Percentiles rank a stretch among this genome's conserved stretches.
Evolutionary conservation across 257 asterid species (phyloP).

Genomic region (Ajuga chamaepitys): DNA sequence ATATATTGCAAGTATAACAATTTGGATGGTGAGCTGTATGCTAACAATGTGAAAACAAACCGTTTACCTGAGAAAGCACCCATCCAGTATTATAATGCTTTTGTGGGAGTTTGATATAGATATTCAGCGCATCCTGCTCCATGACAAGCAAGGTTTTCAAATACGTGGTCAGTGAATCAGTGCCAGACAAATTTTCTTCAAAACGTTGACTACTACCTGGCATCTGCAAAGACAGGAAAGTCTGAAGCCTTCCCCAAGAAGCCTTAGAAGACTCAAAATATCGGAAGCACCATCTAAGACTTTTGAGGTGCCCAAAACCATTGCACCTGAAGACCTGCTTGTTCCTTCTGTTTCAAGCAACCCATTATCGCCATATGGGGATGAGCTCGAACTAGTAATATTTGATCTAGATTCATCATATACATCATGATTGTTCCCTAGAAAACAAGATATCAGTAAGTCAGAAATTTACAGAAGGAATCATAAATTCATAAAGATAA

Average conservation of each 20-base stretch:
- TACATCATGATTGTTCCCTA: slow-evolving; percentile 61
- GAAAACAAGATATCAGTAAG: slow-evolving; percentile 20
- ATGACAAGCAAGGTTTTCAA: slow-evolving; percentile 10
- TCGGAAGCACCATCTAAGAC: slow-evolving; percentile 67
- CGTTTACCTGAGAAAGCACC: slow-evolving; percentile 83
- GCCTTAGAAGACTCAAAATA: slow-evolving; percentile 61
- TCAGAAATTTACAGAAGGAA: not conserved
- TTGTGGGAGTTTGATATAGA: slow-evolving; percentile 61
- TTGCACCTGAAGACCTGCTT: slow-evolving; percentile 36
- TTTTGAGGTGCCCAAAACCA: slow-evolving; percentile 41
- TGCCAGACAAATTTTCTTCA: slow-evolving; percentile 2
- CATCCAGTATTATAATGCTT: slow-evolving; percentile 94
- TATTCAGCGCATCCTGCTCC: slow-evolving; percentile 79
- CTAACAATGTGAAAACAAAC: not conserved
- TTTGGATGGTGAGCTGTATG: not conserved
- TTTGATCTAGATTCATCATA: slow-evolving; percentile 64
- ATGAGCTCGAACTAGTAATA: slow-evolving; percentile 38
- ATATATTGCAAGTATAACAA: not conserved
- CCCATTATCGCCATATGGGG: slow-evolving; percentile 48
- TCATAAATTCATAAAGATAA: not conserved
- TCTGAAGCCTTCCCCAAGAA: slow-evolving; percentile 89
- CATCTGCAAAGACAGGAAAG: slow-evolving; percentile 76
- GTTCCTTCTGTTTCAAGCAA: slow-evolving; percentile 61
- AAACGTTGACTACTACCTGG: slow-evolving; percentile 49
- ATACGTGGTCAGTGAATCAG: not conserved